These are phyloP conservation scores for Xylaria sp. DNA, from an alignment of 2,329 filamentous ascomycete species.

Conservation along the genomic window DNA sequence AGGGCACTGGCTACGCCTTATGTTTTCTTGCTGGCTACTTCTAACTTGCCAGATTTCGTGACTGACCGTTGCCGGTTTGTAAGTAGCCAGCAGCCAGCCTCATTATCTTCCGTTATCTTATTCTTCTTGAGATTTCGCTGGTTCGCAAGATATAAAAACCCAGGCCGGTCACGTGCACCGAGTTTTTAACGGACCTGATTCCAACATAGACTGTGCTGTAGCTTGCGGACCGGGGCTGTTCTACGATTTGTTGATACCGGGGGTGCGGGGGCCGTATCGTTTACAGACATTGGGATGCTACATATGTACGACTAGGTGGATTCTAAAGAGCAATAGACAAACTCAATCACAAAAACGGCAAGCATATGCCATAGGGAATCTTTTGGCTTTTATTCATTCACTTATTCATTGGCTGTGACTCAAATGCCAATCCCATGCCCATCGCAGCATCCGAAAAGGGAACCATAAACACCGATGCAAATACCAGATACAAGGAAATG, in stretches of 20 bases:
- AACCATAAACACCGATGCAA: conserved; percentile 61
- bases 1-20: too few relatives aligned
- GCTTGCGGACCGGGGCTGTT: neutral
- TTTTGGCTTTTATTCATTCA: conserved; percentile 36
- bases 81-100: too few relatives aligned
- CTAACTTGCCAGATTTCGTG: too few relatives aligned
- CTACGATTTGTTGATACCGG: neutral
- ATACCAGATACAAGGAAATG: conserved; percentile 50
- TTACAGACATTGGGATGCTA: neutral
- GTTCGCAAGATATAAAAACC: too few relatives aligned
- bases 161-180: too few relatives aligned
- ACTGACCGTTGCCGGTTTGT: too few relatives aligned
- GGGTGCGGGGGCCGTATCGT: neutral
- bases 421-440: conserved; percentile 39
- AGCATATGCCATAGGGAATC: conserved; percentile 18
- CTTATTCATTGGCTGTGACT: conserved; percentile 40
- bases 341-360: neutral
- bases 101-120: too few relatives aligned
- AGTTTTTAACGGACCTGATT: neutral
- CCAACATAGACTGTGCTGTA: neutral
- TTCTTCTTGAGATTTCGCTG: too few relatives aligned
- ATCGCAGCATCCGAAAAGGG: conserved; percentile 42
- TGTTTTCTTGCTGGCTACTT: too few relatives aligned
- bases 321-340: neutral
- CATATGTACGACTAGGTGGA: neutral